These are phyloP conservation scores for Irpex sp. DNA, from an alignment of 1,284 basidiomycete species.

Conservation along the genomic window DNA sequence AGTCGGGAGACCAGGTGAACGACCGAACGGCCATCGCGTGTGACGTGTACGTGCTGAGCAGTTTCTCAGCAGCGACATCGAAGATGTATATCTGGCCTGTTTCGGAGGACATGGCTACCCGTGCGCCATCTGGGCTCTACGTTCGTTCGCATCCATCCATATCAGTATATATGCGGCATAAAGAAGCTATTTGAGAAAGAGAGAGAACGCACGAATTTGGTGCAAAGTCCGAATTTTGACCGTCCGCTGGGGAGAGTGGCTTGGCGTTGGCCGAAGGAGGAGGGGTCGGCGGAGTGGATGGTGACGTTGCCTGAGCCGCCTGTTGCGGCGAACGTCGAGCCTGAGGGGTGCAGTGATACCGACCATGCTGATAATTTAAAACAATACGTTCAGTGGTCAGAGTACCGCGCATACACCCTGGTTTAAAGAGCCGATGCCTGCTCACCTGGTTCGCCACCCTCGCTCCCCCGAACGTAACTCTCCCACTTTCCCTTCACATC, in stretches of 20 bases:
- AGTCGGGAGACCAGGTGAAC: constrained; percentile 81
- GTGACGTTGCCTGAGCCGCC: constrained; percentile 72
- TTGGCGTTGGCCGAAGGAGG: constrained; percentile 59
- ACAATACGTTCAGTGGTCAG: not conserved
- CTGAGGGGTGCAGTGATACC: constrained; percentile 73
- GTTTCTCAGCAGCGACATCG: constrained; percentile 63
- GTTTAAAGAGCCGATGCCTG: constrained; percentile 14
- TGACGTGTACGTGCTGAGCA: constrained; percentile 71
- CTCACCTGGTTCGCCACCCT: constrained; percentile 68
- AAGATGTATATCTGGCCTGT: constrained; percentile 80
- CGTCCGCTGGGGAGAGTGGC: constrained; percentile 63
- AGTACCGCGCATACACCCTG: not conserved
- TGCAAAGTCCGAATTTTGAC: constrained; percentile 79
- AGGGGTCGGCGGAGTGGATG: constrained; percentile 58
- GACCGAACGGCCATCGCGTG: constrained; percentile 86
- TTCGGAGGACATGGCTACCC: constrained; percentile 76
- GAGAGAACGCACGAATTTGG: constrained; percentile 62
- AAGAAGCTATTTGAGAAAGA: not conserved
- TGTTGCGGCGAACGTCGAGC: constrained; percentile 73
- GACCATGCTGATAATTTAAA: constrained; percentile 60
- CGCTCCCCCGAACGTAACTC: constrained; percentile 58
- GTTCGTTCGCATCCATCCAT: not conserved
- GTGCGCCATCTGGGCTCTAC: constrained; percentile 82
- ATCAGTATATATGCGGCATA: not conserved
- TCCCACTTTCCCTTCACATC: constrained; percentile 61